Evolutionary conservation across 768 basidiomycete genomes (phyloP).

Genomic region (Auricularia heimuer): DNA sequence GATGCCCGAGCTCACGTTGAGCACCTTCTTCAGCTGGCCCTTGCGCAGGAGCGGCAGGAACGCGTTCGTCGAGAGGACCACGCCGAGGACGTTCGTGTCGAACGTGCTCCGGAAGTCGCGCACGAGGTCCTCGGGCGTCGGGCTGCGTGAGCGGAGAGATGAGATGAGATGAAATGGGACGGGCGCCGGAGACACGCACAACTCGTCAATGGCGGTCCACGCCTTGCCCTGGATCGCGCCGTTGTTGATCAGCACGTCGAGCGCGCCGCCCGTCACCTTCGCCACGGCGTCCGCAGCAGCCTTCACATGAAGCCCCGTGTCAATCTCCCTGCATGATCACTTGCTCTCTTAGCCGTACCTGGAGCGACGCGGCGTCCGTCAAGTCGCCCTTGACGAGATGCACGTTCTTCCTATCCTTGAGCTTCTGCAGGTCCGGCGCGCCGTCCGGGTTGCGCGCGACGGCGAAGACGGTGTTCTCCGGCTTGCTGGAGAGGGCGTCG

Average conservation of each 20-base stretch:
- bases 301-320: background rate
- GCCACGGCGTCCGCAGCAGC: constrained; percentile 7
- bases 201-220: background rate
- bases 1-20: constrained; percentile 6
- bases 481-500: constrained; percentile 14
- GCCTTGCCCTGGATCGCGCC: background rate
- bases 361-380: constrained; percentile 19
- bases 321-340: too few species aligned
- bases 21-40: constrained; percentile 8
- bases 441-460: constrained; percentile 17
- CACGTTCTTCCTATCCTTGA: constrained; percentile 17
- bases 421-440: constrained; percentile 10
- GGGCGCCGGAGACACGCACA: background rate
- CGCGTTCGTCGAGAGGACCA: constrained; percentile 8
- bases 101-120: background rate
- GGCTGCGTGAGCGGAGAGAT: background rate
- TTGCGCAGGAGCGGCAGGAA: constrained; percentile 14
- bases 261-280: constrained; percentile 4
- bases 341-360: constrained; percentile 13
- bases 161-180: background rate
- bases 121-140: background rate
- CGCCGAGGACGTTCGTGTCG: constrained; percentile 14
- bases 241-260: constrained; percentile 10
- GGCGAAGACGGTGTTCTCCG: constrained; percentile 17
- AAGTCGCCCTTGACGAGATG: constrained; percentile 31